Percentiles rank a stretch among this genome's conserved stretches.
Conservation (phyloP, 2,329 filamentous ascomycete species). For the Ophiostoma piceae region DNA sequence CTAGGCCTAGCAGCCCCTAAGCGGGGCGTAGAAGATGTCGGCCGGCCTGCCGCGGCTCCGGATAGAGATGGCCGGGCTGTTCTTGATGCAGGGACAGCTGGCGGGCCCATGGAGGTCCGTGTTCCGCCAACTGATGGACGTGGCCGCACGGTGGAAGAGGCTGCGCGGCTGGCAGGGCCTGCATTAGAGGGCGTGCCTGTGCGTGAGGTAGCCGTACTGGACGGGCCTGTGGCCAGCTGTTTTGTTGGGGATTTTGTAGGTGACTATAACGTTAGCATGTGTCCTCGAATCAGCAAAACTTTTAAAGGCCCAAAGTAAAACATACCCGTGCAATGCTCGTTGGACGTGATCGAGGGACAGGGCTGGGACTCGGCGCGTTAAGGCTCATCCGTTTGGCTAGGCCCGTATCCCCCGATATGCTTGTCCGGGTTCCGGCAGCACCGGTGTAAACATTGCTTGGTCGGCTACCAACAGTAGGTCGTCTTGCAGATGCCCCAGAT, state of each 20-base stretch:
- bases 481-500: slow-evolving; percentile 30
- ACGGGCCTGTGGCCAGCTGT: slow-evolving; percentile 52
- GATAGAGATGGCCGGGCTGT: slow-evolving; percentile 43
- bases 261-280: slow-evolving; percentile 45
- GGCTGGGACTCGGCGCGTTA: slow-evolving; percentile 68
- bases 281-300: neutral
- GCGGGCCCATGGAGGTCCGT: slow-evolving; percentile 64
- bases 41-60: slow-evolving; percentile 32
- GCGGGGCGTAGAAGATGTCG: slow-evolving; percentile 25
- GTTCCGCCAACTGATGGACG: slow-evolving; percentile 50
- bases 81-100: slow-evolving; percentile 45
- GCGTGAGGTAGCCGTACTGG: slow-evolving; percentile 55
- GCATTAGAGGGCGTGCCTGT: slow-evolving; percentile 60
- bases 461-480: slow-evolving; percentile 35
- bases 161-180: slow-evolving; percentile 35
- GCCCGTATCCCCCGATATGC: slow-evolving; percentile 47
- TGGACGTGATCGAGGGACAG: slow-evolving; percentile 54
- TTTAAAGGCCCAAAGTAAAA: neutral
- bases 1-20: neutral
- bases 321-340: slow-evolving; percentile 54
- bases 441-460: slow-evolving; percentile 46
- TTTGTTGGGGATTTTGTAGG: slow-evolving; percentile 78
- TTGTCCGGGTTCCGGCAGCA: slow-evolving; percentile 27
- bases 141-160: slow-evolving; percentile 29
- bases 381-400: slow-evolving; percentile 61